phyloP scores from a whole-genome alignment of 345 rosid genomes.

The Eucalyptus cloeziana region DNA sequence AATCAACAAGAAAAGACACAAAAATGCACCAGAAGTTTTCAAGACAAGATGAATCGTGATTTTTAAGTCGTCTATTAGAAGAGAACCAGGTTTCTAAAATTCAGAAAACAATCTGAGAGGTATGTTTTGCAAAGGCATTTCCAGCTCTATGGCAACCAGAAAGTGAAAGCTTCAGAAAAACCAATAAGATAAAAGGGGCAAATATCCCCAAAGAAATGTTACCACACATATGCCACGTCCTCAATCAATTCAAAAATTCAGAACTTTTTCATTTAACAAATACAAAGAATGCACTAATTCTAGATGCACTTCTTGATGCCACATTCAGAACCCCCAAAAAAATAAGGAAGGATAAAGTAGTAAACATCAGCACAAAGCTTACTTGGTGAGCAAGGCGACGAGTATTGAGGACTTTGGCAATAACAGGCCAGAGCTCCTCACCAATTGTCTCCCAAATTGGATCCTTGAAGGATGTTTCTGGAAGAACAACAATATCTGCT shows the following conservation, averaged over 20 bases:
- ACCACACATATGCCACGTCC: background rate
- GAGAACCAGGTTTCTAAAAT: background rate
- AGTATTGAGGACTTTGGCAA: conserved; percentile 54
- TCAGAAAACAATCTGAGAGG: background rate
- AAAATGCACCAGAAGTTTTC: background rate
- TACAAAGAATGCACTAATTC: background rate
- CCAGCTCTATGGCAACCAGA: background rate
- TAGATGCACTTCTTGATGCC: background rate
- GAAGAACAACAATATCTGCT: conserved; percentile 84
- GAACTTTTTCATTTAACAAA: background rate
- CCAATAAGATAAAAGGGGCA: background rate
- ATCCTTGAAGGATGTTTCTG: conserved; percentile 66
- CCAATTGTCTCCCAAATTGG: conserved; percentile 58
- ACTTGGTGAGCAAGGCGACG: conserved; percentile 79
- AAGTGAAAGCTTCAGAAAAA: background rate
- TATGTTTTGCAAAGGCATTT: background rate
- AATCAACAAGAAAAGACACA: background rate
- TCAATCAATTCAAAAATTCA: background rate
- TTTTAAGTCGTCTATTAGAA: background rate
- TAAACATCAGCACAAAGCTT: background rate
- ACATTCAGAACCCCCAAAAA: background rate
- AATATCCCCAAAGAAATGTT: background rate
- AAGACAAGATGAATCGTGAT: background rate
- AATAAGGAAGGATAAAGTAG: background rate
- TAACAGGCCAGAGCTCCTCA: conserved; percentile 60